phyloP scores from a whole-genome alignment of 83 land plant genomes.

The Picea engelmannii region DNA sequence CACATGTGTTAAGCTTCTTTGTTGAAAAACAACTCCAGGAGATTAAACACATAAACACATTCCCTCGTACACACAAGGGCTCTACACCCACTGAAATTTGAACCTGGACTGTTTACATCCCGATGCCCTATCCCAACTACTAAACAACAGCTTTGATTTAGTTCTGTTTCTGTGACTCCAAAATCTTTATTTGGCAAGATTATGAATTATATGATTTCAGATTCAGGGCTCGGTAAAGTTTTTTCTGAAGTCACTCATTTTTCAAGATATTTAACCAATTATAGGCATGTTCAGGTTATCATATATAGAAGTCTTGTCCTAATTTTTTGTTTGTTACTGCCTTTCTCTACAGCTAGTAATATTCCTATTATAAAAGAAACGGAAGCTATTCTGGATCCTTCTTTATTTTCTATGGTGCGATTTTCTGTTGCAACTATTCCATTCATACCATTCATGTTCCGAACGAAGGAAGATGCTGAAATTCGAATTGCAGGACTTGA shows the following conservation, averaged over 20 bases:
- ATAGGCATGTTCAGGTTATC: not conserved
- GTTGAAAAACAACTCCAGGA: no score
- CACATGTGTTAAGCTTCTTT: no score
- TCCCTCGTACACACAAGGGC: no score
- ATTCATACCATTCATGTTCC: conserved; percentile 66
- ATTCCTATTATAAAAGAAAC: conserved; percentile 79
- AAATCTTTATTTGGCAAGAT: no score
- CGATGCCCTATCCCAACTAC: no score
- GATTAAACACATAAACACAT: no score
- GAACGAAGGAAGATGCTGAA: conserved; percentile 33
- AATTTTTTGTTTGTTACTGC: not conserved
- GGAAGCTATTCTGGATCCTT: conserved; percentile 66
- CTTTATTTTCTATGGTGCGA: conserved; percentile 67
- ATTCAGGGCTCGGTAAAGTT: no score
- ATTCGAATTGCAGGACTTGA: conserved; percentile 68
- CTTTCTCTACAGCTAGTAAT: conserved; percentile 60
- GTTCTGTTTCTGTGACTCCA: no score
- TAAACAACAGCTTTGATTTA: no score
- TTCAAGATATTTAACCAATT: not conserved
- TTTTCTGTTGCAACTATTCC: conserved; percentile 71
- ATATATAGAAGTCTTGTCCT: not conserved
- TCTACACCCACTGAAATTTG: no score
- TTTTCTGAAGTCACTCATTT: not conserved
- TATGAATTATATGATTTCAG: no score
- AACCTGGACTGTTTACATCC: no score